Evolutionary conservation across 176 grass and related monocot species (phyloP), one percentile per base, ranked within the genome.

Genomic region (Dendrocalamus sinicus): DNA sequence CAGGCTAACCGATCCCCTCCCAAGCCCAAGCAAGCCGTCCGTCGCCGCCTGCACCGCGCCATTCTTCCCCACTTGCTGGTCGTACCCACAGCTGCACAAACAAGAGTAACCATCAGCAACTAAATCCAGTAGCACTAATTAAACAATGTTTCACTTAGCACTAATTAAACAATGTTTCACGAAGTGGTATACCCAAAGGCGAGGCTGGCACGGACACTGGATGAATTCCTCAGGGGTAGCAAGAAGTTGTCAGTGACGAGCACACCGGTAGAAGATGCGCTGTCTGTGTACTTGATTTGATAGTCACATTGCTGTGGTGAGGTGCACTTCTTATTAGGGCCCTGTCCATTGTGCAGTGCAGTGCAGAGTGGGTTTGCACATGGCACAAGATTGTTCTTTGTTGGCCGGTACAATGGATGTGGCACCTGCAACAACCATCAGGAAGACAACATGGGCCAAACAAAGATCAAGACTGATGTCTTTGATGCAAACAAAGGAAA

Each of bases 1-100:
- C 20, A 98, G 73, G 78, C 93, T 84, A 51, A 90, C 43, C n/a
- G 89, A 92, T 32, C 96, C 93, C 9, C 73, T 90, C 75, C 96
- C 96, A 14, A 98, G 91, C 30, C 88, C 96, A 55, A 98, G 91
- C 68, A 98, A 26, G 76, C 96, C 96, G 0, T 98, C 96, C 12
- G 91, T 95, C 6, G 23, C 7, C 4, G 81, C 87, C 48, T 68
- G 73, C 8, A 47, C 41, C 4, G 40, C 75, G 22, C 91, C 91
- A 73, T 90, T 79, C 71, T 62, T 86, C 9, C 83, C 68, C 32
- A 95, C 87, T 53, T 95, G 81, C 73, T 98, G 96, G 54, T 98
- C 86, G 73, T 98, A 98, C 12, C 96, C 96, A 77, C 93, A 98
- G 61, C 93, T 98, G 72, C 39, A 14, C 44, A 88, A 32, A 73